Evolutionary conservation across 305 asterid species (phyloP).

Genomic region (Stenogyne calaminthoides): DNA sequence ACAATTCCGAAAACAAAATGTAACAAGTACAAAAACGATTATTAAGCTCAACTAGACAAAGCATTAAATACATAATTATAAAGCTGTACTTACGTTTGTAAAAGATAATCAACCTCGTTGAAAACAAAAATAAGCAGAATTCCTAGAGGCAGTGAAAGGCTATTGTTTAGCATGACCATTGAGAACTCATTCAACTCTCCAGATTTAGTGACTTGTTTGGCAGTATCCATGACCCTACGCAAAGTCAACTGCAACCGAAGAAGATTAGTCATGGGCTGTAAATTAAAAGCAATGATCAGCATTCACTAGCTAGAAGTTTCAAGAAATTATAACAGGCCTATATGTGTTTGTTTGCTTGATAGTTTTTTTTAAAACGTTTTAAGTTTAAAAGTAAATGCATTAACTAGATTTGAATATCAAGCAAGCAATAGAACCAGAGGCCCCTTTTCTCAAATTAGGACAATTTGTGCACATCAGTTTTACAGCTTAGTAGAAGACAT

Average conservation of each 20-base stretch:
- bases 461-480: background rate
- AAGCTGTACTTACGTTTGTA: constrained; percentile 67
- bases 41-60: constrained; percentile 5
- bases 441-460: background rate
- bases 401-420: background rate
- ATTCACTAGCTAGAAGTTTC: background rate
- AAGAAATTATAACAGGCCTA: background rate
- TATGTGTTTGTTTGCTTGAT: background rate
- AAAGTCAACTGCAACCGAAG: constrained; percentile 68
- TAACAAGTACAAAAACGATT: background rate
- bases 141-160: constrained; percentile 84
- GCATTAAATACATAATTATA: background rate
- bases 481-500: background rate
- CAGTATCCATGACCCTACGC: constrained; percentile 92
- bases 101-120: constrained; percentile 80
- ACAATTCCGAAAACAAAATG: constrained; percentile 28
- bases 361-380: background rate
- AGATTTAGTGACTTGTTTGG: constrained; percentile 84
- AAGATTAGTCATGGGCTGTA: constrained; percentile 11
- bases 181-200: constrained; percentile 90
- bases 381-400: background rate
- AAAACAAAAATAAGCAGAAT: constrained; percentile 60
- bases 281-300: constrained; percentile 7
- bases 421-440: constrained; percentile 10
- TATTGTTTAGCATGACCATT: constrained; percentile 90